phyloP scores from a whole-genome alignment of 192 early-diverging fungal species.

The Backusella parvicylindrica region DNA sequence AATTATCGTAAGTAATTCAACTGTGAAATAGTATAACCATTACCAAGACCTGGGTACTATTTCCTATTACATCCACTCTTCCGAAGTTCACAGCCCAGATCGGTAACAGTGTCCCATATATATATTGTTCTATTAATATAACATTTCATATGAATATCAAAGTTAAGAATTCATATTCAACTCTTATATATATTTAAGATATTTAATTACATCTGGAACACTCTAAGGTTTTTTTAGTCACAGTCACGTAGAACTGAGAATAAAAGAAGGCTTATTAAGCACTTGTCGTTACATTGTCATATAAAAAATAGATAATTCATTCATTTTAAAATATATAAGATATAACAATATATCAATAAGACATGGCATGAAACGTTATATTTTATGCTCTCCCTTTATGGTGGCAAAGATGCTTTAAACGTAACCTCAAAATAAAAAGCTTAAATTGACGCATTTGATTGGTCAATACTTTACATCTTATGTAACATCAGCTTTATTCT shows the following conservation, averaged over 20 bases:
- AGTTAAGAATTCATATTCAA: background rate
- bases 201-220: background rate
- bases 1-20: no score
- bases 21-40: background rate
- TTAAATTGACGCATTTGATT: background rate
- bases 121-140: background rate
- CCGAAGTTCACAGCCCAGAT: background rate
- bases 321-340: background rate
- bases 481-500: background rate
- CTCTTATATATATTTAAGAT: background rate
- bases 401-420: background rate
- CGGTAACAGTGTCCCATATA: background rate
- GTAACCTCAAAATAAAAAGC: background rate
- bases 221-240: background rate
- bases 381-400: background rate
- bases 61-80: background rate
- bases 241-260: background rate
- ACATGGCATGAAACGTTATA: background rate
- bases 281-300: background rate
- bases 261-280: background rate
- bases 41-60: background rate
- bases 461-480: background rate
- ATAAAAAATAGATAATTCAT: background rate
- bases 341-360: background rate
- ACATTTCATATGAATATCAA: background rate